Conservation (phyloP, 257 asterid species). For the Ilex asprella region DNA sequence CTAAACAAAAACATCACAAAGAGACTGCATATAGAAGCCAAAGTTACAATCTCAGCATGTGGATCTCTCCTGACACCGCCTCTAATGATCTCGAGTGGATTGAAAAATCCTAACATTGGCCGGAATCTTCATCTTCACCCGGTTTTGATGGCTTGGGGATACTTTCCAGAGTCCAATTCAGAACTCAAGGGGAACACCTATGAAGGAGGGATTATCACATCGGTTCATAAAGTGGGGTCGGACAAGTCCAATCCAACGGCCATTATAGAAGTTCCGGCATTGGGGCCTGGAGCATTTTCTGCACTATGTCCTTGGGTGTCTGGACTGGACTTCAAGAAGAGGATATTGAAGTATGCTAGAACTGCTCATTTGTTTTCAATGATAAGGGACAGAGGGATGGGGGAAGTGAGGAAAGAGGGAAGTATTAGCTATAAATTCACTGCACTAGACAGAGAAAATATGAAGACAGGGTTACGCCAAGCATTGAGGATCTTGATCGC, state of each 20-base stretch:
- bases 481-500: conserved; percentile 64
- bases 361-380: conserved; percentile 59
- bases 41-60: conserved; percentile 56
- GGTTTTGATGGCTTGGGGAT: conserved; percentile 67
- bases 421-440: conserved; percentile 28
- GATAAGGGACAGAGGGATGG: conserved; percentile 55
- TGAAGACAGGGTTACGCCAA: conserved; percentile 25
- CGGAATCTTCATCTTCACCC: conserved; percentile 88
- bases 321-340: conserved; percentile 44
- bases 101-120: conserved; percentile 72
- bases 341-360: conserved; percentile 55
- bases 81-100: conserved; percentile 54
- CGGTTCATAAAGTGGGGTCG: conserved; percentile 53
- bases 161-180: conserved; percentile 52
- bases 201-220: conserved; percentile 81
- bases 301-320: conserved; percentile 65
- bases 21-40: conserved; percentile 51
- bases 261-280: conserved; percentile 51
- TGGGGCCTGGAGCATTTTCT: conserved; percentile 69
- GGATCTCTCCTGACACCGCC: conserved; percentile 88
- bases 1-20: conserved; percentile 19
- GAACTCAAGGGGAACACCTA: conserved; percentile 50
- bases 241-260: conserved; percentile 35
- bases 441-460: too few species aligned
- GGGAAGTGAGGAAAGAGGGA: conserved; percentile 57